Evolutionary conservation across 768 basidiomycete genomes (phyloP), one percentile per base, ranked within the genome.

Genomic region (Suillus subalutaceus): DNA sequence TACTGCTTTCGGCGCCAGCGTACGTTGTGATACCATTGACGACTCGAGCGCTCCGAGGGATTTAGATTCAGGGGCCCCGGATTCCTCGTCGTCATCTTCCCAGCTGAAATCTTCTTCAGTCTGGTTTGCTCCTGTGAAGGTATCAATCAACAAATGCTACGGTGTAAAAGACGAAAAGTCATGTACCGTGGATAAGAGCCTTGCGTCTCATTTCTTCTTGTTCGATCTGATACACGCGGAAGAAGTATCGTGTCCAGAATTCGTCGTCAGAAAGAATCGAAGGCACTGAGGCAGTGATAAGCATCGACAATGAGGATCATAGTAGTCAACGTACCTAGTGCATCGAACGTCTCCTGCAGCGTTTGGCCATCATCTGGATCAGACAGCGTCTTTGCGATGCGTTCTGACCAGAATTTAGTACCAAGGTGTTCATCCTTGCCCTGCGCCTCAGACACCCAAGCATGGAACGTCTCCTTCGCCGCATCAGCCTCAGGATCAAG

Each of bases 191-290:
- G 41, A 96, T 79, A 41, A 96, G 78, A 40, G 87, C 88, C 75
- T 91, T 92, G 65, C 95, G 87, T 67, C 89, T 88, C 71, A 86
- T 87, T 74, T 93, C 91, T 69, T 94, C 92, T n/a, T 79, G 74
- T 62, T 88, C 85, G 66, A 95, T 93, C 72, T 94, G 94, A 75
- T 92, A 81, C 23, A 87, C 85, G 13, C 95, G 86, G 86, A 96
- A 97, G 80, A 95, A 96, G 79, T 93, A 97, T 8, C 95, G 86
- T 46, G 84, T 84, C 95, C 95, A 97, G 77, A 96, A 97, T 16
- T 80, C 80, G 55, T 87, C 84, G 61, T 83, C 83, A 2, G 85
- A 82, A 75, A 94, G 79, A 61, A 82, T 81, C 13, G 85, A 82
- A 2, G 93, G 92, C 2, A 94, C 94, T 95, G 68, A n/a, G 30